Percentiles rank a stretch among this genome's conserved stretches.
These are phyloP conservation scores for Saturnispora saitoi DNA, from an alignment of 805 yeast species.

Conservation along the genomic window DNA sequence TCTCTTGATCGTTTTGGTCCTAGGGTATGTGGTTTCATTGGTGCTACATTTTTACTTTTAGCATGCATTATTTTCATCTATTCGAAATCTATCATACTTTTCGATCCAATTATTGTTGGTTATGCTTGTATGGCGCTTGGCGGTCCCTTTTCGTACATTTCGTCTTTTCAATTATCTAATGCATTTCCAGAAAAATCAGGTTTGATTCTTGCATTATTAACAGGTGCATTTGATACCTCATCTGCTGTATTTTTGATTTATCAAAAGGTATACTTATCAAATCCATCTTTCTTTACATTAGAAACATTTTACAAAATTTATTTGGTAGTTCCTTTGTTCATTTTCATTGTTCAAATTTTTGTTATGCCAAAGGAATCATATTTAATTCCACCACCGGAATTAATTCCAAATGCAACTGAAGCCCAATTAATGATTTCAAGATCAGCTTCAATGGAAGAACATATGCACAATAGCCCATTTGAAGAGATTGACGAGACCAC, in stretches of 20 bases:
- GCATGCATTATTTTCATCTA: conserved; percentile 40
- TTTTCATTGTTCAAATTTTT: conserved; percentile 35
- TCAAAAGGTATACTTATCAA: conserved; percentile 31
- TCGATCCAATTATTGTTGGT: conserved; percentile 47
- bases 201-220: conserved; percentile 41
- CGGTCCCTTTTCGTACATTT: conserved; percentile 49
- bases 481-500: conserved; percentile 12
- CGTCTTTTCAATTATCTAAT: conserved; percentile 49
- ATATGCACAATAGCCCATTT: conserved; percentile 13
- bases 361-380: conserved; percentile 46
- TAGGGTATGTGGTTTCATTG: conserved; percentile 43
- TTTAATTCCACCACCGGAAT: conserved; percentile 32
- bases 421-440: conserved; percentile 22
- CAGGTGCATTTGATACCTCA: conserved; percentile 54
- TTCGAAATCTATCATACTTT: conserved; percentile 24
- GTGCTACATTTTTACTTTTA: conserved; percentile 37
- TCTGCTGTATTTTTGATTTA: conserved; percentile 46
- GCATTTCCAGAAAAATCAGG: conserved; percentile 49
- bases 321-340: conserved; percentile 41
- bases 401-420: conserved; percentile 26
- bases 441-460: conserved; percentile 23
- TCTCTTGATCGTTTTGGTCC: conserved; percentile 46
- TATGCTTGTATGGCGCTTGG: conserved; percentile 47
- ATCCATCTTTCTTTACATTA: conserved; percentile 31
- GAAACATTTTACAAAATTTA: conserved; percentile 39